Conservation (phyloP, 345 rosid genomes). For the Excoecaria agallocha region DNA sequence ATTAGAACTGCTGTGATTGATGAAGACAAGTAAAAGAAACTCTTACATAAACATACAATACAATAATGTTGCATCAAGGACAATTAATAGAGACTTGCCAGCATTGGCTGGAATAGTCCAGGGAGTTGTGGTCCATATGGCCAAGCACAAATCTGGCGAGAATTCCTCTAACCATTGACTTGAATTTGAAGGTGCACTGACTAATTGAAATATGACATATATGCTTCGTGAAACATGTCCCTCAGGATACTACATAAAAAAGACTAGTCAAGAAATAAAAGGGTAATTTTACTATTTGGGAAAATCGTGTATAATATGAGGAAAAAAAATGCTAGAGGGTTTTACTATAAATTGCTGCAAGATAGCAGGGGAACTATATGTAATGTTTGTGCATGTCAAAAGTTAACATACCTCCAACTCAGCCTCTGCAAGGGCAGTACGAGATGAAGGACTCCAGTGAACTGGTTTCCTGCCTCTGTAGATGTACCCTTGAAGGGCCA, state of each 20-base stretch:
- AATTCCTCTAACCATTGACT: conserved; percentile 51
- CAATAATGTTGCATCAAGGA: neutral
- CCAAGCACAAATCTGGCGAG: conserved; percentile 70
- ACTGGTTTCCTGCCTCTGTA: conserved; percentile 96
- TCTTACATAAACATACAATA: neutral
- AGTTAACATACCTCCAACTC: conserved; percentile 76
- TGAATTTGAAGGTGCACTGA: conserved; percentile 40
- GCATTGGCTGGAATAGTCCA: conserved; percentile 98
- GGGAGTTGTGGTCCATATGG: conserved; percentile 97
- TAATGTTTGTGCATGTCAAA: neutral
- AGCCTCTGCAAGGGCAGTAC: conserved; percentile 98
- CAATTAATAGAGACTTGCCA: conserved; percentile 37
- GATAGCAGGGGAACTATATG: neutral
- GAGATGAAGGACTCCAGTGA: conserved; percentile 97
- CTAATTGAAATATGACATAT: conserved; percentile 67
- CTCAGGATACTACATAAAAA: conserved; percentile 75
- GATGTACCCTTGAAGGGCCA: conserved; percentile 82
- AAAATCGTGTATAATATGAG: conserved; percentile 1
- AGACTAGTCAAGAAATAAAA: conserved; percentile 5
- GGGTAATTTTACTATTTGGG: conserved; percentile 11
- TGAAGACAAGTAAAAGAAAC: conserved; percentile 1
- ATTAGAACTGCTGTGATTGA: neutral
- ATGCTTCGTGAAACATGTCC: conserved; percentile 93
- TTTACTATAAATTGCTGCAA: conserved; percentile 1
- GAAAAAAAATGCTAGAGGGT: neutral